Base-by-base conservation (phyloP, 2,329 filamentous ascomycete species). In the Trichoderma koningiopsis region DNA sequence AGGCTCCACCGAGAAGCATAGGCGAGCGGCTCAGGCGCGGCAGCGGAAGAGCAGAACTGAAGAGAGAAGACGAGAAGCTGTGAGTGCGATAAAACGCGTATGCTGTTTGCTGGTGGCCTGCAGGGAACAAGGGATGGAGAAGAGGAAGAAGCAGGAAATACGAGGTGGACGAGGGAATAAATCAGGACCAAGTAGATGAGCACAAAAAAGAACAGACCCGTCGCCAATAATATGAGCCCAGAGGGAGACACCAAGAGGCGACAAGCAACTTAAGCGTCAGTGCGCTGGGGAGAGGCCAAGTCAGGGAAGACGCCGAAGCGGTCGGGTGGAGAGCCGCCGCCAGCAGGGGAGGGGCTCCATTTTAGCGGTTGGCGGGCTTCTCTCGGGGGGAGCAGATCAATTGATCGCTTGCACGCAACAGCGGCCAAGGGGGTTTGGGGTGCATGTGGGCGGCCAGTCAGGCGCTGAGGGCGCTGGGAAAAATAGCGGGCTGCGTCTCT, bases 251-350 rank as follows among this genome's bases (percentile, higher is more conserved):
- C 11, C 19, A 62, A 24, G 59, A 49, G 40, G 53, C 53, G 40
- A 43, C 16, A n/a, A 8, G 40, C 40, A 43, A 40, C 37, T 40
- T 19, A 8, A 43, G 40, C 40, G 40, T 43, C 40, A 43, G 40
- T 43, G 37, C 37, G 37, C 37, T 40, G 37, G 37, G 14, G 40
- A 43, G 33, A 35, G 33, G 33, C 5, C 43, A 55, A 40, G 61
- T 40, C 61, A 64, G 61, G 61, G 61, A 64, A 64, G 24, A 56
- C 49, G 61, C 33, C 57, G 56, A 19, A 19, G 22, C 61, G 61
- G 61, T 27, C 40, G 55, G 43, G 61, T 64, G 61, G 61, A 52
- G 47, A n/a, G 31, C 22, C 59, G 47, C 60, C 53, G 60, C 27
- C 47, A 31, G 60, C 60, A 47, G 60, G 33, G 40, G 16, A 43